A percentile compares a stretch with the other conserved stretches of the same genome.
These are phyloP conservation scores for Backusella westeae DNA, from an alignment of 192 early-diverging fungal genomes.

Conservation along the genomic window DNA sequence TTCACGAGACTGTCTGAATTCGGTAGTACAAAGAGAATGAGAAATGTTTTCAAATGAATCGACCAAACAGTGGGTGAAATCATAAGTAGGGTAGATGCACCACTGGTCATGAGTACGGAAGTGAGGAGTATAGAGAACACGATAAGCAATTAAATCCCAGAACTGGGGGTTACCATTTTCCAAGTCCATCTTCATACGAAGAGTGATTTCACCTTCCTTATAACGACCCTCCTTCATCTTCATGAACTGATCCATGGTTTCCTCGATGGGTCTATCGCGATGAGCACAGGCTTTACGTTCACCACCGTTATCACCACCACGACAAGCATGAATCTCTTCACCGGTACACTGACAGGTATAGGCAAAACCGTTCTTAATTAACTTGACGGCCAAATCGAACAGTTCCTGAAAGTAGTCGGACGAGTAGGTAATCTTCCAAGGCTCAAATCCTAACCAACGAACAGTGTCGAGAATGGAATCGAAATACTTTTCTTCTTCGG, in stretches of 20 bases:
- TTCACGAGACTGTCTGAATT: slow-evolving; percentile 91
- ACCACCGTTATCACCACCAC: slow-evolving; percentile 89
- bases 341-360: slow-evolving; percentile 92
- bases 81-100: slow-evolving; percentile 99
- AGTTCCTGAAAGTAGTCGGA: slow-evolving; percentile 97
- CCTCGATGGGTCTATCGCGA: slow-evolving; percentile 87
- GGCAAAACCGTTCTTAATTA: slow-evolving; percentile 77
- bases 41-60: slow-evolving; percentile 99
- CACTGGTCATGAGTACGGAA: slow-evolving; percentile 90
- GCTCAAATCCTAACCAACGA: slow-evolving; percentile 95
- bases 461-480: slow-evolving; percentile 91
- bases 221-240: slow-evolving; percentile 99
- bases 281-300: slow-evolving; percentile 87
- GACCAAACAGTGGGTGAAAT: slow-evolving; percentile 97
- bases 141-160: slow-evolving; percentile 99
- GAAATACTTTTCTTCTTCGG: slow-evolving; percentile 97
- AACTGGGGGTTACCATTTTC: slow-evolving; percentile 97
- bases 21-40: slow-evolving; percentile 97
- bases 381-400: slow-evolving; percentile 91
- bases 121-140: slow-evolving; percentile 89
- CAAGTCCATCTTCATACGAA: slow-evolving; percentile 99
- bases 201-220: slow-evolving; percentile 81
- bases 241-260: slow-evolving; percentile 91
- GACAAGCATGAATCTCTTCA: slow-evolving; percentile 87
- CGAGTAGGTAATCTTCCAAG: slow-evolving; percentile 91